Evolutionary conservation across 208 protist species (phyloP).

Genomic region (Angomonas deanei): DNA sequence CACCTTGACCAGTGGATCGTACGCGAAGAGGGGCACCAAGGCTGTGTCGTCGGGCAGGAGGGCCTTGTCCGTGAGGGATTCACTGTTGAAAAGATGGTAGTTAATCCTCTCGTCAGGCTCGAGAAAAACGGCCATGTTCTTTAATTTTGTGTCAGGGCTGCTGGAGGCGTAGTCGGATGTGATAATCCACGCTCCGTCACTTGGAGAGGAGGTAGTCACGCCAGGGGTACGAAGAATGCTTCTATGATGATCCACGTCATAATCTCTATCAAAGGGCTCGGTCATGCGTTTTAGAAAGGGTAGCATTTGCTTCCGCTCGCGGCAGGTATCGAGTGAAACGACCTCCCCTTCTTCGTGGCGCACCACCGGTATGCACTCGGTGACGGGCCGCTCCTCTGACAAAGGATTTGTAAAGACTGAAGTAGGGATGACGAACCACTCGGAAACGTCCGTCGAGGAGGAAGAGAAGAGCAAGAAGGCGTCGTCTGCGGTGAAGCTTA

Average conservation of each 20-base stretch:
- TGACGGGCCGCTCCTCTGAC: no score
- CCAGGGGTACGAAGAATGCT: constrained; percentile 19
- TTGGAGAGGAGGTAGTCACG: background rate
- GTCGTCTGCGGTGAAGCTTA: constrained; percentile 46
- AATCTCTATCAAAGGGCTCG: constrained; percentile 17
- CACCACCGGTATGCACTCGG: no score
- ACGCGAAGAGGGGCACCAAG: constrained; percentile 44
- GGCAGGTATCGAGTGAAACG: background rate
- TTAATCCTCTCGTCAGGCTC: constrained; percentile 20
- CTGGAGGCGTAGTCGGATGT: constrained; percentile 18
- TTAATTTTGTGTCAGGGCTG: background rate
- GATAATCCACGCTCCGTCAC: constrained; percentile 49
- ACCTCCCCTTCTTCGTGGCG: no score
- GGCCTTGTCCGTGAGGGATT: background rate
- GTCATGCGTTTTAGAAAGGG: background rate
- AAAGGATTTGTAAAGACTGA: background rate
- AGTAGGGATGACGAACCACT: constrained; percentile 36
- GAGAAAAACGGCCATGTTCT: constrained; percentile 42
- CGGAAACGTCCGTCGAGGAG: constrained; percentile 35
- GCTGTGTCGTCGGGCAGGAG: background rate
- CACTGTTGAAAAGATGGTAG: background rate
- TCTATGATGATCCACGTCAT: constrained; percentile 59
- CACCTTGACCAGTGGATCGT: constrained; percentile 32
- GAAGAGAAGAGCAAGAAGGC: constrained; percentile 39
- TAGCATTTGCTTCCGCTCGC: background rate